Evolutionary conservation across 768 basidiomycete species (phyloP), one percentile per base, ranked within the genome.

Genomic region (Trametes coccinea): DNA sequence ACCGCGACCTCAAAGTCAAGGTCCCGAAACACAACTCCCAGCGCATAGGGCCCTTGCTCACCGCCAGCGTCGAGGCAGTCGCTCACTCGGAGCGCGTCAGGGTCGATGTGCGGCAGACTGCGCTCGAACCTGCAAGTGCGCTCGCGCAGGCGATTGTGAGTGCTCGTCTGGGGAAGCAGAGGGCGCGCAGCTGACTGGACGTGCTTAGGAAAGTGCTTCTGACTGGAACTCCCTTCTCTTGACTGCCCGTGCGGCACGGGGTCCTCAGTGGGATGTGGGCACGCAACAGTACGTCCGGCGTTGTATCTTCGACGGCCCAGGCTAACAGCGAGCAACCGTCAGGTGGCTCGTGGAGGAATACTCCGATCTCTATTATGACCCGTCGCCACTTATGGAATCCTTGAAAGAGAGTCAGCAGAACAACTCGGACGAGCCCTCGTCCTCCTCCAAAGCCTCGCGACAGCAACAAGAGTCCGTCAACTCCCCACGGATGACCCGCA

Each of bases 251-350:
- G 92, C 91, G 7, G 85, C 89, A 60, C 79, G 92, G 61, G 92
- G 92, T 0, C 92, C 92, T 3, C 91, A 92, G 68, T 93, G 91
- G 91, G 92, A 93, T 71, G 79, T 92, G 41, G 89, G 89, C 16
- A 92, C 92, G 13, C 91, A 93, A 71, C 87, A 89, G 92, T 93
- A 66, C 66, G 89, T 80, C 50, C 29, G 30, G 5, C 22, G 22
- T 29, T 33, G 3, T 10, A 11, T 34, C 14, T 27, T 39, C 9
- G 2, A 11, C 22, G 10, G 37, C 31, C 5, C 45, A 11, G 3
- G 8, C 22, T 27, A 39, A 47, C 50, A 40, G 43, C 53, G 50
- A 11, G 31, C 46, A n/a, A 9, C 33, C 39, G 52, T 30, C 39
- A 93, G 90, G 66, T 93, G 91, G 70, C 79, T 85, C n/a, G 86